Evolutionary conservation across 2,329 filamentous ascomycete species (phyloP).

Genomic region (Monosporascus sp.): DNA sequence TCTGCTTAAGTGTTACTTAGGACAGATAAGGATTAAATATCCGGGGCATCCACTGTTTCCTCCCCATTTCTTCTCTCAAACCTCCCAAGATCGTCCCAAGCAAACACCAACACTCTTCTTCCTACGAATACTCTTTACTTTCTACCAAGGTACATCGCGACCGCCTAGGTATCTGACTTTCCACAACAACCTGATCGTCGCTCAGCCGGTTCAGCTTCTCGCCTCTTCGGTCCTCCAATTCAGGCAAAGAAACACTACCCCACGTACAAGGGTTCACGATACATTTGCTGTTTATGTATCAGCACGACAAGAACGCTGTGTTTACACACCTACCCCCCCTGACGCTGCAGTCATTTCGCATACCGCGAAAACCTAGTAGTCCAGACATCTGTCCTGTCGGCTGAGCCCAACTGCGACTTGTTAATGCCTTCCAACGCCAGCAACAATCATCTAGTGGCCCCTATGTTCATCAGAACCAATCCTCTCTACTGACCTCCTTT

Average conservation of each 20-base stretch:
- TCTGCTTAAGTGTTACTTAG: not conserved
- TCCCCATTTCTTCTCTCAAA: not conserved
- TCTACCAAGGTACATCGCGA: not conserved
- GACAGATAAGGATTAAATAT: not conserved
- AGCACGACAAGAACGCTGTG: constrained; percentile 85
- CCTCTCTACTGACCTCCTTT: constrained; percentile 48
- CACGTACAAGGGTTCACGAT: constrained; percentile 30
- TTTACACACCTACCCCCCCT: constrained; percentile 90
- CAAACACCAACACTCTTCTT: not conserved
- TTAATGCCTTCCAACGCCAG: constrained; percentile 55
- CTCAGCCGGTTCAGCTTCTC: constrained; percentile 10
- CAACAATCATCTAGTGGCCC: constrained; percentile 45
- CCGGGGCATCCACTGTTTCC: not conserved
- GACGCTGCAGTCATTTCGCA: constrained; percentile 96
- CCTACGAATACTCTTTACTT: not conserved
- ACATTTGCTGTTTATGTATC: constrained; percentile 88
- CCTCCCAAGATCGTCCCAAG: not conserved
- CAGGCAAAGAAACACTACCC: constrained; percentile 13
- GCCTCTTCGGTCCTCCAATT: constrained; percentile 8
- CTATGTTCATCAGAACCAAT: constrained; percentile 51
- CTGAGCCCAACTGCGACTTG: constrained; percentile 52
- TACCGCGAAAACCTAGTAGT: constrained; percentile 90
- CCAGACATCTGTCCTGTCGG: constrained; percentile 87
- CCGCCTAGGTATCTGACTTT: not conserved
- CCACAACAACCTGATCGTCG: constrained; percentile 6